These are phyloP conservation scores for Prunus salicina DNA, from an alignment of 306 rosid species.

Conservation along the genomic window DNA sequence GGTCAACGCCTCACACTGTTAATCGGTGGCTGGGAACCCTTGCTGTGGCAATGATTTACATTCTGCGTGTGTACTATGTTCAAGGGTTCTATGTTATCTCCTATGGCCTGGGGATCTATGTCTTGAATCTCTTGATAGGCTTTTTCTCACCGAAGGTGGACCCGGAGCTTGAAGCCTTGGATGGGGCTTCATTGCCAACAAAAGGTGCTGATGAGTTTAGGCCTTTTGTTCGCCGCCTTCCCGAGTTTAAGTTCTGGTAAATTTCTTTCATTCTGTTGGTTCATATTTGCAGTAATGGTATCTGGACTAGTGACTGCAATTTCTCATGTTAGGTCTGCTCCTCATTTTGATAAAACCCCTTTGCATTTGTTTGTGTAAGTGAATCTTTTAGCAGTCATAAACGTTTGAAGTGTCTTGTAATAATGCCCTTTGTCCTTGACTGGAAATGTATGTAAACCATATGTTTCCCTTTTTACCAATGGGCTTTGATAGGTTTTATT, in stretches of 20 bases:
- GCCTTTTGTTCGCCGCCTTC: constrained; percentile 49
- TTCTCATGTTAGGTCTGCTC: background rate
- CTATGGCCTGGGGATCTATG: constrained; percentile 62
- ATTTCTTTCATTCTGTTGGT: background rate
- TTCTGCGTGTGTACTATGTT: constrained; percentile 54
- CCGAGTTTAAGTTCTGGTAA: constrained; percentile 43
- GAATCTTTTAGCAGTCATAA: background rate
- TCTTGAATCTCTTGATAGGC: constrained; percentile 64
- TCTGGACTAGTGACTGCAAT: background rate
- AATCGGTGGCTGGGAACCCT: constrained; percentile 40
- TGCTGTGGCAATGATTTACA: constrained; percentile 30
- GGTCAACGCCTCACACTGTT: constrained; percentile 29
- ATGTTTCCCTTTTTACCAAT: background rate
- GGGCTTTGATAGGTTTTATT: background rate
- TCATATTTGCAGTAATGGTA: background rate
- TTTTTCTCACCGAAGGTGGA: constrained; percentile 67
- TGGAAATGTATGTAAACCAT: background rate
- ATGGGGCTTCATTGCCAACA: constrained; percentile 20
- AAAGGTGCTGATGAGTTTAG: constrained; percentile 35
- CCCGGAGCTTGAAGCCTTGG: constrained; percentile 54
- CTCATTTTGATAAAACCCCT: background rate
- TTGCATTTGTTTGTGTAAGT: background rate
- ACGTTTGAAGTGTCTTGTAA: background rate
- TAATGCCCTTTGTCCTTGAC: background rate
- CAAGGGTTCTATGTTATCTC: constrained; percentile 65